Evolutionary conservation across 2,329 filamentous ascomycete species (phyloP).

Genomic region (Penicillium concentricum): DNA sequence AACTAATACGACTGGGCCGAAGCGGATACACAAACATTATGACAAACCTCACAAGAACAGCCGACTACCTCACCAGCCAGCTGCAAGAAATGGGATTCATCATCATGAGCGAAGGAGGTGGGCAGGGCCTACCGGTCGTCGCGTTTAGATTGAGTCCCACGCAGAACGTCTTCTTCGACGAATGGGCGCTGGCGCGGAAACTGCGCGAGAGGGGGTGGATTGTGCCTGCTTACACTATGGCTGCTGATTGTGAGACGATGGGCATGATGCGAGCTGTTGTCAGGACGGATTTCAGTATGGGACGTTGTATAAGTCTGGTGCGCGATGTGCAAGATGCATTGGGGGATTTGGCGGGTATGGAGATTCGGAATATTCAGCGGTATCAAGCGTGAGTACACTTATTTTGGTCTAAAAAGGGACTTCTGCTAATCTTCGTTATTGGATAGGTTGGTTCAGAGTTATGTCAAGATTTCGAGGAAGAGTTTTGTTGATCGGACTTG

Average conservation of each 20-base stretch:
- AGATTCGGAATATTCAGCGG: conserved; percentile 38
- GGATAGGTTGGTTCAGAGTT: conserved; percentile 1
- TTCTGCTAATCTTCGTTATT: neutral
- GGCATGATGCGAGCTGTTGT: conserved; percentile 92
- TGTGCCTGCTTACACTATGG: conserved; percentile 94
- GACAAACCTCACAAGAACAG: conserved; percentile 78
- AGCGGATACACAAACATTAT: conserved; percentile 43
- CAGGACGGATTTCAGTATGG: conserved; percentile 81
- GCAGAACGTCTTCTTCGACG: conserved; percentile 60
- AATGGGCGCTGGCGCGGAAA: conserved; percentile 76
- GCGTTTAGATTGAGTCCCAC: conserved; percentile 72
- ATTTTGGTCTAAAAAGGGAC: neutral
- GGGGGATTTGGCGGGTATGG: conserved; percentile 68
- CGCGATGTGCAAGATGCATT: conserved; percentile 74
- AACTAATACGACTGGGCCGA: conserved; percentile 81
- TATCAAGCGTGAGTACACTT: conserved; percentile 13
- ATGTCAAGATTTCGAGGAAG: neutral
- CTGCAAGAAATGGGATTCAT: conserved; percentile 75
- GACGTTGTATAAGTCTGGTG: conserved; percentile 74
- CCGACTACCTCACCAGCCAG: conserved; percentile 75
- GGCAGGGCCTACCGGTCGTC: conserved; percentile 79
- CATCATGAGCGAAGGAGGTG: conserved; percentile 77
- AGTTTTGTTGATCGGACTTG: neutral
- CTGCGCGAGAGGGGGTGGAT: conserved; percentile 85
- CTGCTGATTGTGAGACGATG: conserved; percentile 74